These are phyloP conservation scores for Suillus luteus DNA, from an alignment of 768 basidiomycete species.

Conservation along the genomic window DNA sequence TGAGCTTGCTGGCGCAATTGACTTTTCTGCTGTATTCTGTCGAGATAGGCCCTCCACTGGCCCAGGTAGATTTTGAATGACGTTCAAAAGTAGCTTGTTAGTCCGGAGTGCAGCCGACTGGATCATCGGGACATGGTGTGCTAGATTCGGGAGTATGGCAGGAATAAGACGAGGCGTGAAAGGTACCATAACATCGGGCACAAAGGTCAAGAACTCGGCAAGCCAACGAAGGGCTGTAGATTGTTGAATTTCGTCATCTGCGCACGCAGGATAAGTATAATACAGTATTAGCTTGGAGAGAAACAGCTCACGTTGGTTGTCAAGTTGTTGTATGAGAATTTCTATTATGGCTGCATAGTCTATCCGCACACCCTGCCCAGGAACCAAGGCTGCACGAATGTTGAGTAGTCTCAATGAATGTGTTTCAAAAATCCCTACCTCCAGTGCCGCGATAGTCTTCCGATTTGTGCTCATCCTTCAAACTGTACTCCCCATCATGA, in stretches of 20 bases:
- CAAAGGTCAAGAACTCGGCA: slow-evolving; percentile 84
- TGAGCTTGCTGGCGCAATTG: slow-evolving; percentile 48
- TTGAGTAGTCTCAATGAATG: slow-evolving; percentile 11
- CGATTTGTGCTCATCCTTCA: slow-evolving; percentile 46
- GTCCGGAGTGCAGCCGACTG: slow-evolving; percentile 84
- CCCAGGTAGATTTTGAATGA: slow-evolving; percentile 83
- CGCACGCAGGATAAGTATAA: slow-evolving; percentile 4
- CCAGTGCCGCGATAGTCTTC: slow-evolving; percentile 68
- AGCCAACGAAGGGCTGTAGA: slow-evolving; percentile 94
- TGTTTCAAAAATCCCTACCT: slow-evolving; percentile 41
- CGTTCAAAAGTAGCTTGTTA: slow-evolving; percentile 80
- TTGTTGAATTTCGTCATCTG: slow-evolving; percentile 92
- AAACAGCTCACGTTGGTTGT: slow-evolving; percentile 69
- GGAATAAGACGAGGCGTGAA: slow-evolving; percentile 93
- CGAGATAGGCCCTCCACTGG: slow-evolving; percentile 52
- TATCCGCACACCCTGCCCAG: slow-evolving; percentile 91
- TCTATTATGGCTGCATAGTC: slow-evolving; percentile 93
- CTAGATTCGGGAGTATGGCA: slow-evolving; percentile 91
- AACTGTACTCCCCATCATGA: slow-evolving; percentile 42
- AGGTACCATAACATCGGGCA: slow-evolving; percentile 89
- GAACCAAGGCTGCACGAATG: slow-evolving; percentile 68
- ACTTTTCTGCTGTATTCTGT: slow-evolving; percentile 29
- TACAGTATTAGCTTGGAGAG: slow-evolving; percentile 9
- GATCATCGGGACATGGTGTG: slow-evolving; percentile 87
- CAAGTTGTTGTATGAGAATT: slow-evolving; percentile 86